A percentile compares a stretch with the other conserved stretches of the same genome.
These are phyloP conservation scores for Phlyctochytrium bullatum DNA, from an alignment of 192 early-diverging fungal genomes.

Conservation along the genomic window DNA sequence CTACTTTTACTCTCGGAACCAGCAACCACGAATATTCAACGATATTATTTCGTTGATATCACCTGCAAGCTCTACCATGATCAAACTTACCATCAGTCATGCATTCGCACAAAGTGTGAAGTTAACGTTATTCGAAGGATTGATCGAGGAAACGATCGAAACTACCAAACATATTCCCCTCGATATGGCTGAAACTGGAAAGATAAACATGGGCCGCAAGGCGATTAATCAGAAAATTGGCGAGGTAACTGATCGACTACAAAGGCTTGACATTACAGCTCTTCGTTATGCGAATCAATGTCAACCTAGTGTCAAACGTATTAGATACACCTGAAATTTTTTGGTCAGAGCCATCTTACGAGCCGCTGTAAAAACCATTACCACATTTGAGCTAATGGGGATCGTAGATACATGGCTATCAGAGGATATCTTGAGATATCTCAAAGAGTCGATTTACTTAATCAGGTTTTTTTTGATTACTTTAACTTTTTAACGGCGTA, in stretches of 20 bases:
- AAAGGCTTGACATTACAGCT: constrained; percentile 8
- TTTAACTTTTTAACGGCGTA: neutral
- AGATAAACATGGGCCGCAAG: constrained; percentile 69
- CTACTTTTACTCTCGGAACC: constrained; percentile 68
- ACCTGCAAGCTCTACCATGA: constrained; percentile 52
- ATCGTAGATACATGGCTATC: constrained; percentile 71
- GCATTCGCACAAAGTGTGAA: constrained; percentile 96
- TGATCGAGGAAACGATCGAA: constrained; percentile 93
- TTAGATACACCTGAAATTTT: constrained; percentile 68
- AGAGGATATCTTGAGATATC: constrained; percentile 70
- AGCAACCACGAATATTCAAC: constrained; percentile 76
- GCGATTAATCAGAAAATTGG: constrained; percentile 95
- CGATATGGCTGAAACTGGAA: constrained; percentile 91
- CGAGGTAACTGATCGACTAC: constrained; percentile 37
- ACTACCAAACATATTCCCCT: constrained; percentile 87
- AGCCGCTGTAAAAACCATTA: constrained; percentile 55
- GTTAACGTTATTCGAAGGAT: constrained; percentile 86
- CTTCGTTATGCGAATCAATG: constrained; percentile 69
- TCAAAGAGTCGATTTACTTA: constrained; percentile 82
- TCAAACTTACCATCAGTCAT: constrained; percentile 93
- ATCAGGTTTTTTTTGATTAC: constrained; percentile 50
- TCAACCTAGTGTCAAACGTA: constrained; percentile 82
- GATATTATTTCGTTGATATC: constrained; percentile 78
- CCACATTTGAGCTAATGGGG: neutral
- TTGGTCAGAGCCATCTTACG: constrained; percentile 72